phyloP scores from a whole-genome alignment of 768 basidiomycete species.

The Baorangia bicolor region DNA sequence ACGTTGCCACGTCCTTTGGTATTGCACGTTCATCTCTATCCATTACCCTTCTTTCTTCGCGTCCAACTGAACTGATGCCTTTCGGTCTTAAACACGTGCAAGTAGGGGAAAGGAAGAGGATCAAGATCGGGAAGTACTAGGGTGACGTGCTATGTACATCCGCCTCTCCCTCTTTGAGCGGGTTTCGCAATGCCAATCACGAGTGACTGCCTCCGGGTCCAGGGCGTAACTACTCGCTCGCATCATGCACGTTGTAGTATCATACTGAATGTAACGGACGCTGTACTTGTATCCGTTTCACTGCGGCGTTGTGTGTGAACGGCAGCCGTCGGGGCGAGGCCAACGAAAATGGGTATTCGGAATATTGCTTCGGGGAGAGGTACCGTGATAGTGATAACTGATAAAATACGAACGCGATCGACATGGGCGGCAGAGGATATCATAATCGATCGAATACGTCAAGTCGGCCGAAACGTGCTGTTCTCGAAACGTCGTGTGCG shows the following conservation, averaged over 20 bases:
- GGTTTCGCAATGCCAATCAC: neutral
- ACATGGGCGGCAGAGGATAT: no score
- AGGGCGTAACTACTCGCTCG: neutral
- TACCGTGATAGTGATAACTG: no score
- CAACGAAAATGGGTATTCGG: no score
- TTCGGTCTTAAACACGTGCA: neutral
- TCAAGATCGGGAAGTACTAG: constrained; percentile 19
- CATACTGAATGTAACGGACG: neutral
- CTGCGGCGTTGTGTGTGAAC: neutral
- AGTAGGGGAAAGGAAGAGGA: constrained; percentile 12
- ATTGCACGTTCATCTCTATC: neutral
- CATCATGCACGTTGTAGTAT: neutral
- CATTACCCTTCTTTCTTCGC: no score
- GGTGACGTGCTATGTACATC: neutral
- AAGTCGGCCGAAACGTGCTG: no score
- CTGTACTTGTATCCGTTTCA: neutral
- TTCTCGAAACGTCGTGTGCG: no score
- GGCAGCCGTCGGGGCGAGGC: no score
- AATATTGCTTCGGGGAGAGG: no score
- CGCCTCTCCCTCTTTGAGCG: neutral
- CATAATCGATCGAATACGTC: no score
- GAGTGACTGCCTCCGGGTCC: no score
- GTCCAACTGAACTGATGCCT: neutral
- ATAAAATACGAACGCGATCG: no score
- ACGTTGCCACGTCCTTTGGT: neutral